phyloP scores from a whole-genome alignment of 2,329 filamentous ascomycete genomes.

The Penicillium hesseltinei region DNA sequence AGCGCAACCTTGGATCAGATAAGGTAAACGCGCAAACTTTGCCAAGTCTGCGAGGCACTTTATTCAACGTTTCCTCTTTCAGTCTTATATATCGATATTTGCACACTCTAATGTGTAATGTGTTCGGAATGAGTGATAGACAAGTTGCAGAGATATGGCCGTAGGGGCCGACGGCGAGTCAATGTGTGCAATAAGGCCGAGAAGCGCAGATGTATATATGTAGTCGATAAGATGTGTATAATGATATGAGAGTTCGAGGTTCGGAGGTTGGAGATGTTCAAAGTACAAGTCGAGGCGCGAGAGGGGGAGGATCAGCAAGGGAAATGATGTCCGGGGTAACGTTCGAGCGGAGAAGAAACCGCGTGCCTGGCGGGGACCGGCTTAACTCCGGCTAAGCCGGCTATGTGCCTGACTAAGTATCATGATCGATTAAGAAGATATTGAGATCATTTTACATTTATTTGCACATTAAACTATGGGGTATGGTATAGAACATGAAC shows the following conservation, averaged over 20 bases:
- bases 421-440: not conserved
- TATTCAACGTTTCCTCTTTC: not conserved
- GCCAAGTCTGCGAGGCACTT: not conserved
- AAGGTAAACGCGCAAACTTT: not conserved
- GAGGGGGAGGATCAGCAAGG: conserved; percentile 14
- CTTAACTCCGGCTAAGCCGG: conserved; percentile 15
- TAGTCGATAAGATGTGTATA: not conserved
- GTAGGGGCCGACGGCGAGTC: not conserved
- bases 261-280: not conserved
- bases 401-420: not conserved
- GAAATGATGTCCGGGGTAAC: conserved; percentile 19
- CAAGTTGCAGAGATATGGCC: not conserved
- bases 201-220: not conserved
- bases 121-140: not conserved
- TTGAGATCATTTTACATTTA: not conserved
- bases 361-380: conserved; percentile 19
- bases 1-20: conserved; percentile 3
- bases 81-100: not conserved
- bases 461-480: conserved; percentile 3
- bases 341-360: conserved; percentile 20
- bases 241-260: not conserved
- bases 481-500: conserved; percentile 19
- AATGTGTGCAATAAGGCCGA: not conserved
- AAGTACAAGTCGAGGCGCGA: not conserved
- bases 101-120: not conserved